Conservation (phyloP, 352 stramenopile species). For the Globisporangium okanoganense region DNA sequence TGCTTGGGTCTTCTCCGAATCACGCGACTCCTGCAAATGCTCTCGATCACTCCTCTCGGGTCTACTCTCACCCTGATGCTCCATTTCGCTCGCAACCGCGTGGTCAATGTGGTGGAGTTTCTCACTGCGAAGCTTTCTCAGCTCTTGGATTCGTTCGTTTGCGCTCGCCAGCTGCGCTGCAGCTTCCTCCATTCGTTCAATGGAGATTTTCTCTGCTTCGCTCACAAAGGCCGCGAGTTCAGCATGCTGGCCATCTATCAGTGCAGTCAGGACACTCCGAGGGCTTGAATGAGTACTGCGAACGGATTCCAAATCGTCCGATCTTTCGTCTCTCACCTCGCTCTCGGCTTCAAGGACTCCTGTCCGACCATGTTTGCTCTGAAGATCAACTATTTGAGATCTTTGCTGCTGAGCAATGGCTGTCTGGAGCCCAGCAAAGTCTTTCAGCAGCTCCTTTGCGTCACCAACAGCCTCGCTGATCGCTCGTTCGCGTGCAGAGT, state of each 20-base stretch:
- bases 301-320: no score
- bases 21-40: not conserved
- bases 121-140: not conserved
- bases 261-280: not conserved
- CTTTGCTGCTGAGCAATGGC: not conserved
- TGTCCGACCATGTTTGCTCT: not conserved
- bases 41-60: not conserved
- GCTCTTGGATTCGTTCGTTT: not conserved
- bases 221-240: not conserved
- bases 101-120: not conserved
- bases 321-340: not conserved
- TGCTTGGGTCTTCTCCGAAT: not conserved
- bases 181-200: not conserved
- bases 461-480: not conserved
- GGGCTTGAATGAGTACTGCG: not conserved
- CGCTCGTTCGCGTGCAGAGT: conserved; percentile 14
- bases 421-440: not conserved
- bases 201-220: not conserved
- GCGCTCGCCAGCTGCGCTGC: not conserved
- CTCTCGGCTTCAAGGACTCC: not conserved
- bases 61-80: not conserved
- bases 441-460: not conserved
- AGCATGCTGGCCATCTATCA: not conserved
- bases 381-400: not conserved
- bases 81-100: not conserved